phyloP scores from a whole-genome alignment of 2,329 filamentous ascomycete species.

The Aureobasidium vineae region DNA sequence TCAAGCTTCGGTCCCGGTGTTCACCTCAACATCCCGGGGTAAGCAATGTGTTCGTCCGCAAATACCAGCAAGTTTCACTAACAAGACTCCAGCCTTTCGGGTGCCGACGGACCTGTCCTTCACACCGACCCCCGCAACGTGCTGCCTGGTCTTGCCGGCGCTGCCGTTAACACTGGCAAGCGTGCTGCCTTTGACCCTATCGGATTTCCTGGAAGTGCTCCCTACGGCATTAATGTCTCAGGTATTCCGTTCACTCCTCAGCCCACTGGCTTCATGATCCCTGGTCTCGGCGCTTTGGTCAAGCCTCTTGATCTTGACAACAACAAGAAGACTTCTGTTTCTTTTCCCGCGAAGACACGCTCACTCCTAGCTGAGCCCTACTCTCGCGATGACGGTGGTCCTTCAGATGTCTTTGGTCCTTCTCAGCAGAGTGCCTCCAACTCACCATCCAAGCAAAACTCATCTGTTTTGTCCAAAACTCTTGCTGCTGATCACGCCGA shows the following conservation, averaged over 20 bases:
- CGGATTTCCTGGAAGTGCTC: not conserved
- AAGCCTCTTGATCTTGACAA: not conserved
- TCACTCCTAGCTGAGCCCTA: not conserved
- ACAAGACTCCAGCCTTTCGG: not conserved
- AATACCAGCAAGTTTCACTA: not conserved
- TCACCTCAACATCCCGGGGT: not conserved
- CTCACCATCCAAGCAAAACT: not conserved
- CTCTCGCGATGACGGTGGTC: not conserved
- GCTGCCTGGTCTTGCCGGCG: not conserved
- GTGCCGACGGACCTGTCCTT: not conserved
- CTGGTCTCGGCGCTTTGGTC: constrained; percentile 5
- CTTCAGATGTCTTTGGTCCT: too few relatives aligned
- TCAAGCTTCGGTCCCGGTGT: not conserved
- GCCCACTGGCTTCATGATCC: constrained; percentile 1
- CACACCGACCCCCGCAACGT: not conserved
- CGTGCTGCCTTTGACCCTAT: not conserved
- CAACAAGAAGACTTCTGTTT: not conserved
- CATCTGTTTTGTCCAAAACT: not conserved
- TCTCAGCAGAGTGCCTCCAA: not conserved
- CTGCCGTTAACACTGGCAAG: not conserved
- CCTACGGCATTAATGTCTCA: not conserved
- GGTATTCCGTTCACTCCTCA: not conserved
- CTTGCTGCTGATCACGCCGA: not conserved
- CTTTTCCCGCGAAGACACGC: not conserved
- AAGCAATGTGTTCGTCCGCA: not conserved